Evolutionary conservation across 148 eudicot species (phyloP), one percentile per base, ranked within the genome.

Genomic region (Fallopia convolvulus): DNA sequence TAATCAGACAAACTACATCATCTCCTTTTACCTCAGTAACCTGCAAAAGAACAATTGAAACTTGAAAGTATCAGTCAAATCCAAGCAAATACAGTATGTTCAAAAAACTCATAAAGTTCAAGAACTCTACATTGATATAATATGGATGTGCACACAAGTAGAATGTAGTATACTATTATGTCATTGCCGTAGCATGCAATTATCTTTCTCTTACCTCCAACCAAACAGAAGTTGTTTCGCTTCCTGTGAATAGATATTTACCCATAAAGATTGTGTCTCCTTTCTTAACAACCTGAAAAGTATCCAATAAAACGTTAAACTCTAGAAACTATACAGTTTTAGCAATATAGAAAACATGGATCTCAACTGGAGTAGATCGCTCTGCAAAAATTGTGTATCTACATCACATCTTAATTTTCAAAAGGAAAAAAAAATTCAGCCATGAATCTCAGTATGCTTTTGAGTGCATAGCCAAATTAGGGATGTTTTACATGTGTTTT

Each of bases 181-280:
- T 36, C 44, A 14, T 65, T 65, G 70, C n/a, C 8, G 36, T 23
- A 26, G 14, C 50, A 40, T 32, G 63, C 48, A 20, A 39, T 20
- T 52, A 44, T 58, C 46, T 76, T 65, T 52, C 66, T 76, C 93
- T 83, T 85, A 94, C 99, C 97, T 94, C 99, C 66, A 94, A 88
- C 97, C 99, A 94, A 77, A 94, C 99, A 83, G 99, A 94, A 26
- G 99, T 94, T 33, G 90, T 92, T 84, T 94, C 99, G 84, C 97
- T 94, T 81, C 99, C 99, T n/a, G 99, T 94, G 83, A 92, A 94
- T 80, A 94, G 87, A 81, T 94, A 94, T 82, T 94, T 92, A 71
- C 99, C 99, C 84, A 94, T 82, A 81, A 94, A 94, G 79, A 95
- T 92, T 66, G 94, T 95, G 81, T 95, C 99, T 63, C 97, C 99